Percentiles rank a stretch among this genome's conserved stretches.
These are phyloP conservation scores for Curvularia verruculosa DNA, from an alignment of 2,329 filamentous ascomycete species.

Conservation along the genomic window DNA sequence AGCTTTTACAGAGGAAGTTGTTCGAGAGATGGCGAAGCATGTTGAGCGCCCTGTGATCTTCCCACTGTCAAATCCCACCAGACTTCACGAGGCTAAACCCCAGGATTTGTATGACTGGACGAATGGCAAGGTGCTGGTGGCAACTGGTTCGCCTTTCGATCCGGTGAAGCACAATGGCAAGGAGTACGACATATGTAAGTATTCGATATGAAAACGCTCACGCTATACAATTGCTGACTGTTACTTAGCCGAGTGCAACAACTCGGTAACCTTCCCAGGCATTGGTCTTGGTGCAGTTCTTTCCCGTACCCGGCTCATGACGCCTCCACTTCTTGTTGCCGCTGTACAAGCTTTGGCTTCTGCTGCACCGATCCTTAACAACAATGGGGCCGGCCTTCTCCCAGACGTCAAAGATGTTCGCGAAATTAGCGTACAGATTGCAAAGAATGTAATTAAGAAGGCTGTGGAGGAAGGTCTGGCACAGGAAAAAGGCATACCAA, in stretches of 20 bases:
- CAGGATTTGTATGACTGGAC: conserved; percentile 80
- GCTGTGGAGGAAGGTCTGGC: conserved; percentile 73
- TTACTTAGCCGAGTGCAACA: conserved; percentile 79
- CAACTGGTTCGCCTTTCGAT: conserved; percentile 82
- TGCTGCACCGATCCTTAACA: conserved; percentile 71
- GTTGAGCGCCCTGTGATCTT: conserved; percentile 82
- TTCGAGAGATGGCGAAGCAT: conserved; percentile 77
- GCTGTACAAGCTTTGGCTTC: conserved; percentile 75
- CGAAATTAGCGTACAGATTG: conserved; percentile 78
- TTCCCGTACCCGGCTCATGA: conserved; percentile 68
- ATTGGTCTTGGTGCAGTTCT: conserved; percentile 83
- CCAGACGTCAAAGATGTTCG: conserved; percentile 78
- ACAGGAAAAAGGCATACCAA: conserved; percentile 69
- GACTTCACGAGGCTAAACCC: conserved; percentile 81
- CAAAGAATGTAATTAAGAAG: conserved; percentile 73
- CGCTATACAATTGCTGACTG: conserved; percentile 10
- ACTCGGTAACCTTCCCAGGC: conserved; percentile 82
- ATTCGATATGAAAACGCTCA: neutral
- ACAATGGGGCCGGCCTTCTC: conserved; percentile 68
- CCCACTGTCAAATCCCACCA: conserved; percentile 84
- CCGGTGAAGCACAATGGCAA: conserved; percentile 68
- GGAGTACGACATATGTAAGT: conserved; percentile 61
- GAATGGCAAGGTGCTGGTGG: conserved; percentile 75
- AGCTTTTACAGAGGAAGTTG: conserved; percentile 75
- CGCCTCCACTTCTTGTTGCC: conserved; percentile 80